These are phyloP conservation scores for Aspergillus viridinutans DNA, from an alignment of 2,329 filamentous ascomycete genomes.

Conservation along the genomic window DNA sequence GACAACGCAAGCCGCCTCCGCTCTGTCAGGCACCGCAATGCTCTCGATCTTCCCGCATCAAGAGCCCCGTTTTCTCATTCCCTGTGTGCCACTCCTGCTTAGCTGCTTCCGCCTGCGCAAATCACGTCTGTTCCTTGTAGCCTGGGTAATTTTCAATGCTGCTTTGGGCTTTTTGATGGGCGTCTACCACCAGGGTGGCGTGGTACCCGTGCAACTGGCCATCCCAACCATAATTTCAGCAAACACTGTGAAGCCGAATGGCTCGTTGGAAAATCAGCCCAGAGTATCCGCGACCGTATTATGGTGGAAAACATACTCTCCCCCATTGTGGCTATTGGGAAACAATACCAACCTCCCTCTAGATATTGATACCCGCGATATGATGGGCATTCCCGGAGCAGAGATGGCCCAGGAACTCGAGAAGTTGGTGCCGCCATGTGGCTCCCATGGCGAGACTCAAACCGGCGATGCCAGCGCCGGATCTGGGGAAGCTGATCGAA, in stretches of 20 bases:
- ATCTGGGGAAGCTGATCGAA: neutral
- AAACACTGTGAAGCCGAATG: conserved; percentile 15
- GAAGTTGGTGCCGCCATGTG: conserved; percentile 29
- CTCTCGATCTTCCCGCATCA: conserved; percentile 49
- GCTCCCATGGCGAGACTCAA: conserved; percentile 13
- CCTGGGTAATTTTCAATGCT: conserved; percentile 49
- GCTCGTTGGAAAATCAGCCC: conserved; percentile 4
- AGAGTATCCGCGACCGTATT: conserved; percentile 36
- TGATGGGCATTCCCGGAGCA: conserved; percentile 46
- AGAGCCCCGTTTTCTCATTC: conserved; percentile 51
- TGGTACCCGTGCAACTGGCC: conserved; percentile 47
- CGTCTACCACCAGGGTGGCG: conserved; percentile 51
- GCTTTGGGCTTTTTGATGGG: conserved; percentile 48
- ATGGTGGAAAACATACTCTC: conserved; percentile 55
- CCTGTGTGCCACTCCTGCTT: conserved; percentile 48
- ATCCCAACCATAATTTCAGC: conserved; percentile 38
- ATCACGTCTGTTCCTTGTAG: conserved; percentile 37
- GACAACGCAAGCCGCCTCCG: conserved; percentile 41
- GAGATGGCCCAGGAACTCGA: conserved; percentile 40
- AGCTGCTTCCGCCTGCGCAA: conserved; percentile 44
- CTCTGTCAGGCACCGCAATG: conserved; percentile 40
- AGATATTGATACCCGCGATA: conserved; percentile 41
- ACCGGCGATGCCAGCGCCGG: neutral
- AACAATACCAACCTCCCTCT: conserved; percentile 26
- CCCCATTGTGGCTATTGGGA: conserved; percentile 49